Conservation (phyloP, 1,284 basidiomycete species). For the Rhodotorula sp. region DNA sequence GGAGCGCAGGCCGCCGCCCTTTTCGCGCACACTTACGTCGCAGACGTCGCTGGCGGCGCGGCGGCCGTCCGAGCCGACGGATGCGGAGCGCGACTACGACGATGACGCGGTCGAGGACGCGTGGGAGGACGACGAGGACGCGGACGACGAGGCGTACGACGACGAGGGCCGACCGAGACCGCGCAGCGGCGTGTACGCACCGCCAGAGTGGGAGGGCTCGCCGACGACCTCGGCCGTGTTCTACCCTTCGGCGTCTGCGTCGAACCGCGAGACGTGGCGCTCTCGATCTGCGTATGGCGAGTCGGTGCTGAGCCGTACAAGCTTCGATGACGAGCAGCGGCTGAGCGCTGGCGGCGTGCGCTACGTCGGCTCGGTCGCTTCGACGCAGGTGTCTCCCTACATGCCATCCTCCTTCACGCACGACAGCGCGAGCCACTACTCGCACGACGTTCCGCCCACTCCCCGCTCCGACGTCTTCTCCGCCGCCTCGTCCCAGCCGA, state of each 20-base stretch:
- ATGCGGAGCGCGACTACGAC: background rate
- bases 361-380: constrained; percentile 26
- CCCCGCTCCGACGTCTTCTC: constrained; percentile 9
- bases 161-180: constrained; percentile 10
- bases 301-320: constrained; percentile 4
- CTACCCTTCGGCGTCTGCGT: constrained; percentile 8
- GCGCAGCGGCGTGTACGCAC: constrained; percentile 28
- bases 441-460: constrained; percentile 13
- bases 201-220: constrained; percentile 16
- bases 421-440: constrained; percentile 17
- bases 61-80: background rate
- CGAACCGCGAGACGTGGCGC: constrained; percentile 22
- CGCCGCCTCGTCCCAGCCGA: constrained; percentile 13
- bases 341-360: constrained; percentile 17
- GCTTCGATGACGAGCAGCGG: constrained; percentile 2
- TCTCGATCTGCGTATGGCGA: constrained; percentile 18
- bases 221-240: constrained; percentile 28
- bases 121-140: constrained; percentile 17
- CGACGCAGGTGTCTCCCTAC: constrained; percentile 10
- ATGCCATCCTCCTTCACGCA: background rate
- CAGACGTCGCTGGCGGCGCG: constrained; percentile 25
- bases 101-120: constrained; percentile 34
- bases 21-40: constrained; percentile 12
- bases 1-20: constrained; percentile 7
- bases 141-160: constrained; percentile 1